Evolutionary conservation across 2,329 filamentous ascomycete species (phyloP).

Genomic region (Salinomyces thailandicus): DNA sequence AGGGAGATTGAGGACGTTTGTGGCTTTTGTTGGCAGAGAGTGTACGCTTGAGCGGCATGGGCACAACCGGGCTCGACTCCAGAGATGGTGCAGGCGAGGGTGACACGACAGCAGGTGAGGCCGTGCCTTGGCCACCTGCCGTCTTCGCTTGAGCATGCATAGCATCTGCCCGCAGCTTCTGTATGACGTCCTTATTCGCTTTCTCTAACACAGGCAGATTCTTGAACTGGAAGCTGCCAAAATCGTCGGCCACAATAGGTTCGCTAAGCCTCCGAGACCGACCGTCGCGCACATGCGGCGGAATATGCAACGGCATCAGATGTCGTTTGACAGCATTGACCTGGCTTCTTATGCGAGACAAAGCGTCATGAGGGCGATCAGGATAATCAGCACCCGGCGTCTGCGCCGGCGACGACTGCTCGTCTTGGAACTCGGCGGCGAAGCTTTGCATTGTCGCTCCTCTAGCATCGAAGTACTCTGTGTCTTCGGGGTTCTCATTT

Average conservation of each 20-base stretch:
- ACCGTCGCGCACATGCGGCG: constrained; percentile 85
- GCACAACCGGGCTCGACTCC: constrained; percentile 75
- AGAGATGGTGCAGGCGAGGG: constrained; percentile 55
- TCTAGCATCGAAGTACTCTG: constrained; percentile 90
- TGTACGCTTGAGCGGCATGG: constrained; percentile 69
- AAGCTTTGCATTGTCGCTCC: constrained; percentile 89
- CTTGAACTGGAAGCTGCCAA: constrained; percentile 94
- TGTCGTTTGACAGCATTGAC: constrained; percentile 78
- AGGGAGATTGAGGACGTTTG: constrained; percentile 78
- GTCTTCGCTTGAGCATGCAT: constrained; percentile 56
- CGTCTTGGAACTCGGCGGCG: constrained; percentile 87
- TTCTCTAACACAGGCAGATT: constrained; percentile 94
- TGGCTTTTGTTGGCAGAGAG: constrained; percentile 70
- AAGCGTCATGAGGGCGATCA: constrained; percentile 85
- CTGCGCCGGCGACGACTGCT: constrained; percentile 60
- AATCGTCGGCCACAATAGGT: constrained; percentile 79
- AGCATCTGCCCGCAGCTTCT: constrained; percentile 86
- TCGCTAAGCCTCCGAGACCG: constrained; percentile 84
- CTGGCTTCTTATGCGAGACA: constrained; percentile 80
- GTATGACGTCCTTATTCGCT: constrained; percentile 96
- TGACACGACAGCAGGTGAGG: constrained; percentile 35
- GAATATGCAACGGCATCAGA: constrained; percentile 90
- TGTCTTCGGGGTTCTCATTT: constrained; percentile 89
- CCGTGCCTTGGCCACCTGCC: constrained; percentile 28
- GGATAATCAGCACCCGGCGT: constrained; percentile 66